These are phyloP conservation scores for Maudiozyma saulgeensis DNA, from an alignment of 805 yeast species.

Conservation along the genomic window DNA sequence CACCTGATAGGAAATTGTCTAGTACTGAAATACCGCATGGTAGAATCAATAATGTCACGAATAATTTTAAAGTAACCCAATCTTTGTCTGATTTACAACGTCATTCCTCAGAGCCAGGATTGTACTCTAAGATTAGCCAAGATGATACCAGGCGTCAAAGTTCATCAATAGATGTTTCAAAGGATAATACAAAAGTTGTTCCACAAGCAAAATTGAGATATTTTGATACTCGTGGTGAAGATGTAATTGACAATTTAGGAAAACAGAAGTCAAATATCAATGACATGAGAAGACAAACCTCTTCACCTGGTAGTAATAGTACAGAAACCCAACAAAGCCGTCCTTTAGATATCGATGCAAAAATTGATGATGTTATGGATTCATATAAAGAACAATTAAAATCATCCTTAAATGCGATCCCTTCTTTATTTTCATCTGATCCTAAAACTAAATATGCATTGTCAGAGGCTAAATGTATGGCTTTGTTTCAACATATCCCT, in stretches of 20 bases:
- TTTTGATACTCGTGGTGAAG: slow-evolving; percentile 1
- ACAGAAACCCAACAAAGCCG: neutral
- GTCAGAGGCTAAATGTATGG: slow-evolving; percentile 8
- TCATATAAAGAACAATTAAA: slow-evolving; percentile 8
- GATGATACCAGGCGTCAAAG: neutral
- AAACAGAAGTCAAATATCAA: neutral
- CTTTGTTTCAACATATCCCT: slow-evolving; percentile 11
- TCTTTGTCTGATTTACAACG: neutral
- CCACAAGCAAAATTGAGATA: neutral
- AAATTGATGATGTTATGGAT: neutral
- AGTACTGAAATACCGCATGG: neutral
- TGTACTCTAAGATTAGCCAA: neutral
- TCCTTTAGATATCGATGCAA: neutral
- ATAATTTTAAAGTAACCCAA: neutral
- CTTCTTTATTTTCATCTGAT: slow-evolving; percentile 16
- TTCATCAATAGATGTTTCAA: neutral
- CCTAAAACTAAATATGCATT: slow-evolving; percentile 14
- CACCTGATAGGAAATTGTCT: neutral
- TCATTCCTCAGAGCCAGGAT: neutral
- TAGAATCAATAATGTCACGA: neutral
- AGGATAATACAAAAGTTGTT: neutral
- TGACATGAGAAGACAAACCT: neutral
- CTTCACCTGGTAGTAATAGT: neutral
- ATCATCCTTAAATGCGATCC: slow-evolving; percentile 11
- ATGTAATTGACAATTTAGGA: neutral